phyloP scores from a whole-genome alignment of 2,329 filamentous ascomycete genomes.

The Exophiala sp. region DNA sequence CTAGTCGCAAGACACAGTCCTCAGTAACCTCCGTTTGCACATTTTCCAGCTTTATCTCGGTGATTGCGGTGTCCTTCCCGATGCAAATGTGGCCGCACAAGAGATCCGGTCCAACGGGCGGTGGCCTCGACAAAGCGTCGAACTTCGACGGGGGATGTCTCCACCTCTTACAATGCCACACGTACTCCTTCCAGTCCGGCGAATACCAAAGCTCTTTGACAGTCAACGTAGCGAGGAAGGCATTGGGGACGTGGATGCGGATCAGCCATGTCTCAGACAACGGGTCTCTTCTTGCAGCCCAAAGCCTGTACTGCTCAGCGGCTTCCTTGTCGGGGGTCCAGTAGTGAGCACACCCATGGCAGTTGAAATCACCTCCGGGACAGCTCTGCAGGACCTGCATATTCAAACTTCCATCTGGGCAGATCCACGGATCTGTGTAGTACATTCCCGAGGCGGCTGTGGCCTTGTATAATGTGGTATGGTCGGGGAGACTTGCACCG shows the following conservation, averaged over 20 bases:
- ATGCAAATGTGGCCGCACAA: background rate
- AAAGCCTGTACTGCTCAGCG: background rate
- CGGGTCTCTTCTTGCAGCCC: background rate
- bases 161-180: background rate
- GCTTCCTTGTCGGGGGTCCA: background rate
- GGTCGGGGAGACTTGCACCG: background rate
- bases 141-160: background rate
- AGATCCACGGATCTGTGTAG: background rate
- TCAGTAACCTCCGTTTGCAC: background rate
- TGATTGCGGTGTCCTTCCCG: background rate
- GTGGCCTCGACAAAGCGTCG: background rate
- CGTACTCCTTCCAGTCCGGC: background rate
- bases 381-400: background rate
- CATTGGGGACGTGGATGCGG: background rate
- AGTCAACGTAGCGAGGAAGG: background rate
- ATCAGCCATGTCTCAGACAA: background rate
- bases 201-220: background rate
- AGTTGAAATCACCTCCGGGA: background rate
- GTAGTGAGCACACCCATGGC: background rate
- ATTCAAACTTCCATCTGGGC: background rate
- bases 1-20: background rate
- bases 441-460: background rate
- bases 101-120: background rate
- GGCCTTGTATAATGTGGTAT: background rate
- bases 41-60: background rate